These are phyloP conservation scores for Curvularia verruculosa DNA, from an alignment of 2,329 filamentous ascomycete species.

Conservation along the genomic window DNA sequence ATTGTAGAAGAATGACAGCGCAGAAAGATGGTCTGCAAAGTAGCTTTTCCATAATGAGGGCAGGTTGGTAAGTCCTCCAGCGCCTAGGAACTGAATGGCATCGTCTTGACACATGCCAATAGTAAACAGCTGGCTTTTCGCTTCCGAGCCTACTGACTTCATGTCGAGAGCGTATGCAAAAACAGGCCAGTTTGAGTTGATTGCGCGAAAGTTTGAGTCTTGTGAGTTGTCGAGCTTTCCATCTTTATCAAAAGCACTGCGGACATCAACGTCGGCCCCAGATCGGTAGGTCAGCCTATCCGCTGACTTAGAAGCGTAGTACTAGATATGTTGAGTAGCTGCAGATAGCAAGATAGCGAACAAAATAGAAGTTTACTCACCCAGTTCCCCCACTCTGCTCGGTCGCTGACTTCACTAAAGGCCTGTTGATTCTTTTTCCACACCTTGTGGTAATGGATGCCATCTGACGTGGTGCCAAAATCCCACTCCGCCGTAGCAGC, in stretches of 20 bases:
- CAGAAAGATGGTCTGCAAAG: slow-evolving; percentile 53
- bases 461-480: slow-evolving; percentile 48
- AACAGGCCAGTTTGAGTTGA: slow-evolving; percentile 58
- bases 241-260: slow-evolving; percentile 52
- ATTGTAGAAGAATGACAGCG: slow-evolving; percentile 57
- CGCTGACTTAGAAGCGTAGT: slow-evolving; percentile 56
- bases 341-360: no score
- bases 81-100: slow-evolving; percentile 58
- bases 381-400: slow-evolving; percentile 60
- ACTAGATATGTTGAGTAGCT: no score
- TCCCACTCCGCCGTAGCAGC: slow-evolving; percentile 67
- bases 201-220: slow-evolving; percentile 59
- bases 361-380: slow-evolving; percentile 14
- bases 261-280: slow-evolving; percentile 55
- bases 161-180: slow-evolving; percentile 61
- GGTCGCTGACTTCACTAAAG: slow-evolving; percentile 57
- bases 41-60: slow-evolving; percentile 59
- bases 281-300: slow-evolving; percentile 55
- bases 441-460: slow-evolving; percentile 66
- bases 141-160: slow-evolving; percentile 50
- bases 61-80: slow-evolving; percentile 46
- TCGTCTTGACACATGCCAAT: slow-evolving; percentile 58
- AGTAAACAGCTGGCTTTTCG: slow-evolving; percentile 55
- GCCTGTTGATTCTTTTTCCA: slow-evolving; percentile 55
- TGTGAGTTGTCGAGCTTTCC: slow-evolving; percentile 54